Evolutionary conservation across 345 rosid genomes (phyloP).

Genomic region (Psidium guajava): DNA sequence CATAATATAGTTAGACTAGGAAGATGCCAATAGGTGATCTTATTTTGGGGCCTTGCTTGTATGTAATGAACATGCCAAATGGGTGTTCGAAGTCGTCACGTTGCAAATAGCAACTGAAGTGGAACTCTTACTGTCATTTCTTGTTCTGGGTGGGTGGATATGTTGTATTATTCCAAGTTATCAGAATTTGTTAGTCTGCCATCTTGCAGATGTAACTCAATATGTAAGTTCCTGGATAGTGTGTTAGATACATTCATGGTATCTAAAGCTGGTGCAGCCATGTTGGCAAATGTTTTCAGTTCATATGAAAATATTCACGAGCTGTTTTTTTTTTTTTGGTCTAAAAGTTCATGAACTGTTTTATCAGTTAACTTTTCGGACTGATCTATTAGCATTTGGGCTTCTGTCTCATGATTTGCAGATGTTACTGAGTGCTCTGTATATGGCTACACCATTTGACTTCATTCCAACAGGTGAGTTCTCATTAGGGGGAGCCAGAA

Average conservation of each 20-base stretch:
- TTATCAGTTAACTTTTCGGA: not conserved
- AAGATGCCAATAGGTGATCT: not conserved
- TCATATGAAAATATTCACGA: not conserved
- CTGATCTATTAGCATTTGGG: not conserved
- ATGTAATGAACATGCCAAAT: not conserved
- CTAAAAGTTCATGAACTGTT: not conserved
- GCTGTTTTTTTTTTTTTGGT: not conserved
- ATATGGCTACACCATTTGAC: constrained; percentile 53
- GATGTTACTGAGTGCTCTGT: constrained; percentile 53
- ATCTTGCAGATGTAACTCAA: not conserved
- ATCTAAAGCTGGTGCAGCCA: not conserved
- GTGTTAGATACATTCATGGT: not conserved
- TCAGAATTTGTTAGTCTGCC: not conserved
- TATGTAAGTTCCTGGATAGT: not conserved
- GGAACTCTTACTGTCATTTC: not conserved
- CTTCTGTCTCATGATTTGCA: constrained; percentile 15
- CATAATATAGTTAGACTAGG: not conserved
- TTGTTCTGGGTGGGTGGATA: not conserved
- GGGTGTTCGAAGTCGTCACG: not conserved
- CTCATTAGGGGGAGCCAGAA: not conserved
- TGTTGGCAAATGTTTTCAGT: not conserved
- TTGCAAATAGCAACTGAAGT: not conserved
- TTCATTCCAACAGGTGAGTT: constrained; percentile 66
- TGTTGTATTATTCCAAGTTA: not conserved
- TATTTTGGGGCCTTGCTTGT: not conserved